Percentiles rank a stretch among this genome's conserved stretches.
Conservation (phyloP, 306 rosid genomes). For the Quillaja saponaria region DNA sequence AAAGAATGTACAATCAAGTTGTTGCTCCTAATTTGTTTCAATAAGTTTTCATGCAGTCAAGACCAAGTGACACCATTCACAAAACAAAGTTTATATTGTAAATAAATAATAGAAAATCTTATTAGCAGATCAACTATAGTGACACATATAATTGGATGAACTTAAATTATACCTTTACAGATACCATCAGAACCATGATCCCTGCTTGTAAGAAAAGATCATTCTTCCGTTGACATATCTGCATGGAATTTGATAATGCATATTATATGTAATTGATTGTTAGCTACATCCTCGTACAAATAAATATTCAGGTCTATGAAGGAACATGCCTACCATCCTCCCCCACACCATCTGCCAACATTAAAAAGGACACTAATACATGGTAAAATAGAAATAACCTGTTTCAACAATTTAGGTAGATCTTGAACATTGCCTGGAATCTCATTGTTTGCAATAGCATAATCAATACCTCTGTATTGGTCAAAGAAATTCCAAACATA, state of each 20-base stretch:
- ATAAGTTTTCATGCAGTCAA: conserved; percentile 20
- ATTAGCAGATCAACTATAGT: conserved; percentile 4
- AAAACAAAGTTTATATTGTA: background rate
- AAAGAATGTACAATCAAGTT: conserved; percentile 15
- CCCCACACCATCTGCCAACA: background rate
- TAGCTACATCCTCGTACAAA: background rate
- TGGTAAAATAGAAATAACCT: conserved; percentile 47
- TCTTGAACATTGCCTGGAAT: conserved; percentile 40
- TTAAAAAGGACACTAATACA: background rate
- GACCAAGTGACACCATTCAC: background rate
- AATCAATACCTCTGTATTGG: conserved; percentile 71
- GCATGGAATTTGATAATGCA: conserved; percentile 19
- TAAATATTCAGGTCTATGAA: background rate
- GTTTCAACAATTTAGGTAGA: conserved; percentile 57
- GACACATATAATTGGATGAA: background rate
- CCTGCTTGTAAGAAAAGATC: conserved; percentile 43
- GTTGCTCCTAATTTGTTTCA: background rate
- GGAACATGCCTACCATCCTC: background rate
- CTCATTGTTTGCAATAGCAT: conserved; percentile 62
- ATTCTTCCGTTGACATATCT: conserved; percentile 54
- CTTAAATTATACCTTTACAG: conserved; percentile 58
- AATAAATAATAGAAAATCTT: background rate
- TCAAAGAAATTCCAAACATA: conserved; percentile 38
- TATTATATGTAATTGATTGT: background rate
- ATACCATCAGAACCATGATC: conserved; percentile 73